Conservation (phyloP, 305 asterid genomes). For the Solanum hybrid region DNA sequence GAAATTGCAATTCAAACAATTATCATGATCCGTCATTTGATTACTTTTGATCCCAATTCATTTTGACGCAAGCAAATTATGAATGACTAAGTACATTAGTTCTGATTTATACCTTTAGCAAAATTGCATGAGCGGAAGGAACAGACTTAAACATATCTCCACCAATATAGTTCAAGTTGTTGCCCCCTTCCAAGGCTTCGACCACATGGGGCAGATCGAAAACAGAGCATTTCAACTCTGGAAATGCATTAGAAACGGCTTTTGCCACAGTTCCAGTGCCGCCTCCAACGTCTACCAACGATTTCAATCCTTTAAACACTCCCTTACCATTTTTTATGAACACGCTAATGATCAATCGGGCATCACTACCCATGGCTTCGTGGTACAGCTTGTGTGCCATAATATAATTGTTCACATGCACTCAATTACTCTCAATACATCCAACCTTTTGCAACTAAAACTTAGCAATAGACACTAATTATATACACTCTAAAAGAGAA, state of each 20-base stretch:
- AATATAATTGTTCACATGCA: no score
- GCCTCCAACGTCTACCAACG: conserved; percentile 9
- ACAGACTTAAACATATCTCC: conserved; percentile 3
- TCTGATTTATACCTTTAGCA: not conserved
- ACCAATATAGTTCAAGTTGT: not conserved
- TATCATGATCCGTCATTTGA: no score
- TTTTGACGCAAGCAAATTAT: no score
- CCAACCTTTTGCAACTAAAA: no score
- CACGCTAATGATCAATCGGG: not conserved
- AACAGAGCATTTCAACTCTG: not conserved
- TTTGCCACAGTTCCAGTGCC: conserved; percentile 4
- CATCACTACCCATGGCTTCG: conserved; percentile 3
- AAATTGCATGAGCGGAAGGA: conserved; percentile 5
- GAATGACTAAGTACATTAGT: no score
- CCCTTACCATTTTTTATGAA: not conserved
- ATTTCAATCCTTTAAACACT: conserved; percentile 1
- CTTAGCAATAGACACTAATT: no score
- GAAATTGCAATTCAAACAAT: no score
- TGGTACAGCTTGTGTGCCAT: not conserved
- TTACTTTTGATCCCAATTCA: no score
- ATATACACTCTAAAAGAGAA: no score
- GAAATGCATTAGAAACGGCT: not conserved
- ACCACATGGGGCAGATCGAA: conserved; percentile 5
- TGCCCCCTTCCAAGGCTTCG: not conserved
- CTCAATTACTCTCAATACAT: no score